Evolutionary conservation across 148 eudicot genomes (phyloP), one percentile per base, ranked within the genome.

Genomic region (Diospyros lotus): DNA sequence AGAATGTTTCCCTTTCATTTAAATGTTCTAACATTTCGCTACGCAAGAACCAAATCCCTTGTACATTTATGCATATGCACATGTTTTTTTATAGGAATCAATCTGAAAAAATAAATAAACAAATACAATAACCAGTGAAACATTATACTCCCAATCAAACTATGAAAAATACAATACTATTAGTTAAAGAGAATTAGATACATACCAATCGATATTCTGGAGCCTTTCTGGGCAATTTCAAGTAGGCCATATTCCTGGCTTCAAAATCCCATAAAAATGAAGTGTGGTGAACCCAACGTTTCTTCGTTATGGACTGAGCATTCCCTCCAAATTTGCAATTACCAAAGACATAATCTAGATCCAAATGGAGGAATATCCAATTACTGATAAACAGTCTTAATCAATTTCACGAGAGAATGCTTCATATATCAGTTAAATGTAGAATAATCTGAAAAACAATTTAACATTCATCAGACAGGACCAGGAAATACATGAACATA

Each of bases 211-310:
- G 81, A 82, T 90, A 90, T 54, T 89, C 85, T 65, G 98, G 98
- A 75, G 88, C 89, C 73, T 88, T 84, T 73, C 84, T 78, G 39
- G 98, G 98, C 58, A 73, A 80, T 80, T 92, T 94, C 82, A 94
- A 84, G 84, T 92, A 89, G 2, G 72, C 74, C 97, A 94, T 94
- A 82, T 89, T 94, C 52, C 61, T 76, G 66, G 75, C 78, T 59
- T 94, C 82, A 73, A 88, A 94, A 80, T 94, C 97, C 98, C 97
- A 94, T 71, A 94, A 77, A 80, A 94, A 94, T 7, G 95, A 94
- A 3, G 98, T 94, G 77, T 94, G 98, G 78, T 92, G 98, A 65
- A 94, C 81, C 98, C 98, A 94, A 73, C 98, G 85, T 54, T 78
- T 82, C 84, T 85, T 90, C 48, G 89, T 94, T 55, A 94, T 94